phyloP scores from a whole-genome alignment of 2,329 filamentous ascomycete species.

The Alternaria longipes region DNA sequence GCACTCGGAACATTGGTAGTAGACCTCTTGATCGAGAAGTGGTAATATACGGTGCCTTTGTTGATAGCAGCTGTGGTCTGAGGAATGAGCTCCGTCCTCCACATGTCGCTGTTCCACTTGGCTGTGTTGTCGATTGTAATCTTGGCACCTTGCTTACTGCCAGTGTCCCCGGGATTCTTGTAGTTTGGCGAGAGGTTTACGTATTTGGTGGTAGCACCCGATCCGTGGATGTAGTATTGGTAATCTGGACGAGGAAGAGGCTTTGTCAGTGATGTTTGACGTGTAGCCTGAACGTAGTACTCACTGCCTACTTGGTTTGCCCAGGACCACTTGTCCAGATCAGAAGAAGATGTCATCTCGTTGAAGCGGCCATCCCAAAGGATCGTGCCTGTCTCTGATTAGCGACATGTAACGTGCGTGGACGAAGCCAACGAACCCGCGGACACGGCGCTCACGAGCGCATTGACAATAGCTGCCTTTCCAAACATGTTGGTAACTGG shows the following conservation, averaged over 20 bases:
- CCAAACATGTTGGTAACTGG: slow-evolving; percentile 40
- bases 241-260: background rate
- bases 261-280: background rate
- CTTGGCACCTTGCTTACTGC: slow-evolving; percentile 71
- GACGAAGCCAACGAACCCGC: slow-evolving; percentile 30
- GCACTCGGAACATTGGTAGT: slow-evolving; percentile 68
- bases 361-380: slow-evolving; percentile 75
- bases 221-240: slow-evolving; percentile 76
- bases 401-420: background rate
- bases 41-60: slow-evolving; percentile 73
- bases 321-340: slow-evolving; percentile 71
- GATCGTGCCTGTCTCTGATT: slow-evolving; percentile 53
- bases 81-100: slow-evolving; percentile 77
- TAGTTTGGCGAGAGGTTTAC: slow-evolving; percentile 67
- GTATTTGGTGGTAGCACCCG: slow-evolving; percentile 64
- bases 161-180: slow-evolving; percentile 72
- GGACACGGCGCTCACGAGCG: slow-evolving; percentile 45
- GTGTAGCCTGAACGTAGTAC: slow-evolving; percentile 60
- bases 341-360: slow-evolving; percentile 62
- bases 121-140: slow-evolving; percentile 71
- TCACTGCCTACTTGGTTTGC: slow-evolving; percentile 70
- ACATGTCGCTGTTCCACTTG: slow-evolving; percentile 80
- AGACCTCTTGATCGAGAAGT: slow-evolving; percentile 72
- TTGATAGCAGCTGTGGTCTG: slow-evolving; percentile 73
- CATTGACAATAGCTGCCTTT: slow-evolving; percentile 38